A percentile compares a stretch with the other conserved stretches of the same genome.
phyloP scores from a whole-genome alignment of 2,329 filamentous ascomycete species.

The Pseudocercospora crystallina region DNA sequence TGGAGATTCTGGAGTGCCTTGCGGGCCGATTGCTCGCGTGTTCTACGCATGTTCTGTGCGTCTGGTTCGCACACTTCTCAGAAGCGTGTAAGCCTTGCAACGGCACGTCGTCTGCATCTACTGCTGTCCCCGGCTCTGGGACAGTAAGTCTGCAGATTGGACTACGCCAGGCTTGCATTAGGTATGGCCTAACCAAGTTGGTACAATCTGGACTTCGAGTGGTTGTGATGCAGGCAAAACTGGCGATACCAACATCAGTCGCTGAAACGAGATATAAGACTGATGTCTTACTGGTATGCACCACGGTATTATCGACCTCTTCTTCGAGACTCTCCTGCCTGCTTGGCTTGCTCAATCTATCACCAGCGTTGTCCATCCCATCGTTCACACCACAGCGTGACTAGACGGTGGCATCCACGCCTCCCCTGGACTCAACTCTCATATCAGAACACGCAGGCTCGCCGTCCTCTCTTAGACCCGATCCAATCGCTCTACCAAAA shows the following conservation, averaged over 20 bases:
- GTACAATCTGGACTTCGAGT: slow-evolving; percentile 16
- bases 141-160: too few relatives aligned
- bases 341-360: slow-evolving; percentile 19
- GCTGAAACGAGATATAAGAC: slow-evolving; percentile 16
- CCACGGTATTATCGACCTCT: too few relatives aligned
- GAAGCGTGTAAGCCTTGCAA: too few relatives aligned
- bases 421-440: neutral
- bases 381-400: slow-evolving; percentile 20
- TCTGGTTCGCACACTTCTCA: too few relatives aligned
- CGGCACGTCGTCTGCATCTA: too few relatives aligned
- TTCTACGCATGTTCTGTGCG: too few relatives aligned
- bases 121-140: too few relatives aligned
- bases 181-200: slow-evolving; percentile 10
- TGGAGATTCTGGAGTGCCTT: too few relatives aligned
- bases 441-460: neutral
- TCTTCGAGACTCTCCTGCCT: too few relatives aligned
- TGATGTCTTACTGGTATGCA: too few relatives aligned
- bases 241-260: neutral
- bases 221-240: neutral
- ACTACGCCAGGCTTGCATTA: slow-evolving; percentile 7
- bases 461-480: neutral
- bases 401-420: slow-evolving; percentile 14
- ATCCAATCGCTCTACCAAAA: neutral
- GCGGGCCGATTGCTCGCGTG: too few relatives aligned
- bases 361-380: slow-evolving; percentile 17